phyloP scores from a whole-genome alignment of 2,329 filamentous ascomycete species.

The Penicillium italicum region DNA sequence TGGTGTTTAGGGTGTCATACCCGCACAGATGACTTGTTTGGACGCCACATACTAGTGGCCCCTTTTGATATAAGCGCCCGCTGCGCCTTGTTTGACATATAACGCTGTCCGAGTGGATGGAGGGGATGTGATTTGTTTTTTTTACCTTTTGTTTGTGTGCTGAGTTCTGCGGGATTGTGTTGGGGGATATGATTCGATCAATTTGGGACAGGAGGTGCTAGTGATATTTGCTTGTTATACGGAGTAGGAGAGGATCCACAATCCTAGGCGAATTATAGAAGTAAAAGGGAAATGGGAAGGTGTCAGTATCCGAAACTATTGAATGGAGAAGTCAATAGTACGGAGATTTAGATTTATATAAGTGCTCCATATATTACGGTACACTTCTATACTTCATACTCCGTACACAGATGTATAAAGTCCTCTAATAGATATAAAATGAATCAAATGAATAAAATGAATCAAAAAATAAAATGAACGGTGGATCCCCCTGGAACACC shows the following conservation, averaged over 20 bases:
- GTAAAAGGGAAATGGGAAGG: background rate
- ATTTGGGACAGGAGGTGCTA: background rate
- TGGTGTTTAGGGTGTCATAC: background rate
- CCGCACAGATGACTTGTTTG: background rate
- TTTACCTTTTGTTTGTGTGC: background rate
- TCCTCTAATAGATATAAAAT: too few relatives aligned
- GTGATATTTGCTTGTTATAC: background rate
- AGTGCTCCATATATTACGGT: too few relatives aligned
- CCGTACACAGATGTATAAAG: too few relatives aligned
- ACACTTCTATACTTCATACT: too few relatives aligned
- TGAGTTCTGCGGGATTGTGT: background rate
- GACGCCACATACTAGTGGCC: constrained; percentile 1
- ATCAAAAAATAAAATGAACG: constrained; percentile 1
- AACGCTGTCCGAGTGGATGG: constrained; percentile 2
- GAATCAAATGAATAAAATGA: too few relatives aligned
- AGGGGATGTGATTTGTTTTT: background rate
- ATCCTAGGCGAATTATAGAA: background rate
- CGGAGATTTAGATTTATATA: background rate
- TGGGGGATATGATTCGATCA: background rate
- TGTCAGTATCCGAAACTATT: background rate
- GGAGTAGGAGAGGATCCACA: background rate
- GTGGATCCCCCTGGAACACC: constrained; percentile 2
- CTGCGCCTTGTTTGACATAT: constrained; percentile 17
- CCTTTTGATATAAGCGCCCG: constrained; percentile 18
- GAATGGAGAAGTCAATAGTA: background rate